Evolutionary conservation across 768 basidiomycete species (phyloP), one percentile per base, ranked within the genome.

Genomic region (Pisolithus orientalis): DNA sequence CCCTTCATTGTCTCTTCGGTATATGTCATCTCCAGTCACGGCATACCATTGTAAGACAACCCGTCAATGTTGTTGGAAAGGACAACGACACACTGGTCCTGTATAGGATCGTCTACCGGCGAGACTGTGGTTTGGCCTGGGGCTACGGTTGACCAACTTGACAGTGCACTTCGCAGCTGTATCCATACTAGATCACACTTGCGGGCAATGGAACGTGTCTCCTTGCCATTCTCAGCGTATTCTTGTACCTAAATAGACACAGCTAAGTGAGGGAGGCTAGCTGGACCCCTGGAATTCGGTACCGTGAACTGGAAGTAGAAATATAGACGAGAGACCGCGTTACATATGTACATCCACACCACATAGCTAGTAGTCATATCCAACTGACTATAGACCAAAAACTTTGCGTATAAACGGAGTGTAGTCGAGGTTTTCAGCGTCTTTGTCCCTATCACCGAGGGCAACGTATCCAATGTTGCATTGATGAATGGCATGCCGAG

Each of bases 1-100:
- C 37, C 6, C 37, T 44, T 52, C 43, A 37, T 49, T 39, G 25
- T 21, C 21, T 21, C 2, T 21, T 31, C 55, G 39, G 13, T 14
- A 4, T 4, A 39, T 51, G 24, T 6, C 21, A 32, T 29, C n/a
- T 46, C 21, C 21, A 51, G 54, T 21, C 45, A 24, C 14, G 50
- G 44, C 77, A 58, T 62, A 91, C 91, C 84, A 67, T 89, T 78
- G 66, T 95, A 97, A 14, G 76, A 82, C 32, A 72, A 71, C 40
- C 87, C 79, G 13, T 72, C 64, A 31, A 94, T 69, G 53, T 80
- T 78, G 64, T 96, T 94, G 13, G 88, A 90, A 13, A 97, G 66
- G 17, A 90, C 54, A n/a, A 67, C 64, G 64, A 67, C 62, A 53
- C 72, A 69, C 37, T 2, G 79, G 81, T 0, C 84, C 86, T 17